Evolutionary conservation across 768 basidiomycete species (phyloP).

Genomic region (Pisolithus microcarpus): DNA sequence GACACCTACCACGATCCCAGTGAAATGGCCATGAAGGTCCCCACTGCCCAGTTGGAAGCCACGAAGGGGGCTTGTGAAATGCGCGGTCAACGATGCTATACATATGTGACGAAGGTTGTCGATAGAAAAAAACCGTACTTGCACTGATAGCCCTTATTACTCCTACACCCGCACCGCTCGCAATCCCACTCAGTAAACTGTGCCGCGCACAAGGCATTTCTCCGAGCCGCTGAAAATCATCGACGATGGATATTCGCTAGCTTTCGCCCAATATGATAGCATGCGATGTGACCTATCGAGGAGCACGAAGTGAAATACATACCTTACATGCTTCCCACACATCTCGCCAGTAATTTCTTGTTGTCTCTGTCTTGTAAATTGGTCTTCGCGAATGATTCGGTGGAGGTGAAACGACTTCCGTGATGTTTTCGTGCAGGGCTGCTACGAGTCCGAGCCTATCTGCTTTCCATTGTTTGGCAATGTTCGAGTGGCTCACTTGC

Average conservation of each 20-base stretch:
- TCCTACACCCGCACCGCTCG: too few relatives aligned
- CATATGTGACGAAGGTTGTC: not conserved
- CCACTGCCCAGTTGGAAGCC: slow-evolving; percentile 76
- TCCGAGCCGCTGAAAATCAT: slow-evolving; percentile 56
- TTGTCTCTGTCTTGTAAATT: slow-evolving; percentile 24
- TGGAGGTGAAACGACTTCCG: slow-evolving; percentile 3
- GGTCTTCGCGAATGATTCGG: slow-evolving; percentile 13
- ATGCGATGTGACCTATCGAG: slow-evolving; percentile 1
- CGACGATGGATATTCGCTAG: slow-evolving; percentile 39
- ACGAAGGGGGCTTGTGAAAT: slow-evolving; percentile 40
- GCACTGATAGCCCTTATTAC: too few relatives aligned
- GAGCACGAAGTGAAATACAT: not conserved
- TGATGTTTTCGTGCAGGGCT: not conserved
- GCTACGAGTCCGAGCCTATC: not conserved
- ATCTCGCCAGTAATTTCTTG: slow-evolving; percentile 28
- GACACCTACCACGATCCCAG: slow-evolving; percentile 58
- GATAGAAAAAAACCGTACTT: slow-evolving; percentile 36
- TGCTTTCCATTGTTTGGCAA: too few relatives aligned
- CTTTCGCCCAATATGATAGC: slow-evolving; percentile 22
- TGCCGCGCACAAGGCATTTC: too few relatives aligned
- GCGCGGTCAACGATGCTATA: slow-evolving; percentile 4
- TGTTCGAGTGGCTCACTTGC: too few relatives aligned
- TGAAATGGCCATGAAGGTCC: slow-evolving; percentile 62
- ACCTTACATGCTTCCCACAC: slow-evolving; percentile 27
- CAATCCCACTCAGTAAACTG: too few relatives aligned